Conservation (phyloP, 2,329 filamentous ascomycete genomes). For the Torrubiellomyces zombiae region DNA sequence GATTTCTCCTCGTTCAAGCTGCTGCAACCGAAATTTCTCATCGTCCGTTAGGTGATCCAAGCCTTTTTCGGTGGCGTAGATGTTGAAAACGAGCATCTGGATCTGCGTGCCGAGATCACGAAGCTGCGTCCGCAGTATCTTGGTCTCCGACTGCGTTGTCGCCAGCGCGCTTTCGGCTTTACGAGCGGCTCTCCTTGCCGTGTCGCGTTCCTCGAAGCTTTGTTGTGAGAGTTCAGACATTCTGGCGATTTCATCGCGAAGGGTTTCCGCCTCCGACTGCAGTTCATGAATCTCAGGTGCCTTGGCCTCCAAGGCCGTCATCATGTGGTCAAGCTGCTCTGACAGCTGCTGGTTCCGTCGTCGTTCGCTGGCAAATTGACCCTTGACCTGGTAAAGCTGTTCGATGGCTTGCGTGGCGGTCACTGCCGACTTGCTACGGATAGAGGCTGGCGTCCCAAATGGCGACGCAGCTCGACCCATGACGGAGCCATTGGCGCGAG, state of each 20-base stretch:
- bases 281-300: conserved; percentile 80
- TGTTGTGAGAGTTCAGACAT: conserved; percentile 76
- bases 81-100: conserved; percentile 77
- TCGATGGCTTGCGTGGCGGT: conserved; percentile 48
- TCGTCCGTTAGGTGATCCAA: conserved; percentile 52
- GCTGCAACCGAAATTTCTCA: conserved; percentile 60
- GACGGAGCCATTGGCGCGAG: conserved; percentile 39
- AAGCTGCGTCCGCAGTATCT: conserved; percentile 70
- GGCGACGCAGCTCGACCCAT: conserved; percentile 39
- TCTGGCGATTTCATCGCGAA: conserved; percentile 66
- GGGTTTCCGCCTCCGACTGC: conserved; percentile 60
- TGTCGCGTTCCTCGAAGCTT: conserved; percentile 64
- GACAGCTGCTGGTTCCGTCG: conserved; percentile 58
- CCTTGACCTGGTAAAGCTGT: conserved; percentile 51
- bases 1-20: conserved; percentile 60
- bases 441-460: conserved; percentile 42
- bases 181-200: conserved; percentile 59
- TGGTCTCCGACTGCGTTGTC: conserved; percentile 48
- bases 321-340: conserved; percentile 68
- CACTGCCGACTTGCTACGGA: conserved; percentile 36
- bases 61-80: conserved; percentile 68
- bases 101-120: conserved; percentile 82
- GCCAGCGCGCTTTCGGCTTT: conserved; percentile 61
- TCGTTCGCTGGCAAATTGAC: conserved; percentile 56
- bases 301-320: conserved; percentile 69